These are phyloP conservation scores for Psilocybe cubensis DNA, from an alignment of 768 basidiomycete genomes.

Conservation along the genomic window DNA sequence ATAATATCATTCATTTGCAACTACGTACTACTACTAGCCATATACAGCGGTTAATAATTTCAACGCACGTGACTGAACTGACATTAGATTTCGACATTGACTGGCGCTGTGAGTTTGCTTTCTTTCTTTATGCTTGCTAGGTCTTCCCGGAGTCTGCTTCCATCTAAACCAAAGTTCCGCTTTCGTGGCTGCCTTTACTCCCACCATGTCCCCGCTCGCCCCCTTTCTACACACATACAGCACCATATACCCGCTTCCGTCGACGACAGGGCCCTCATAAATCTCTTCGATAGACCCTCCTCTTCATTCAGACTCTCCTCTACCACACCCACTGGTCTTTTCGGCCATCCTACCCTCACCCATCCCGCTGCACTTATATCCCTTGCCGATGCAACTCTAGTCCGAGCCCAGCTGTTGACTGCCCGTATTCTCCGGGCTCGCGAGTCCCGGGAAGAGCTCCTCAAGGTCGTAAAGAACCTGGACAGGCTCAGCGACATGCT, in stretches of 20 bases:
- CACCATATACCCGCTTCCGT: conserved; percentile 58
- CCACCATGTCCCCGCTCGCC: conserved; percentile 27
- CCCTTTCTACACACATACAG: conserved; percentile 43
- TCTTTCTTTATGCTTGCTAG: conserved; percentile 43
- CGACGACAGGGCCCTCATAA: conserved; percentile 68
- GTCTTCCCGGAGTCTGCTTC: conserved; percentile 44
- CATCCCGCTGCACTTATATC: conserved; percentile 69
- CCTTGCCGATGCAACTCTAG: conserved; percentile 78
- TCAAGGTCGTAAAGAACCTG: conserved; percentile 91
- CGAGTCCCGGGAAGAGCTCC: conserved; percentile 73
- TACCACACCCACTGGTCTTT: conserved; percentile 74
- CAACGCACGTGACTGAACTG: too few relatives aligned
- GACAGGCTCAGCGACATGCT: conserved; percentile 96
- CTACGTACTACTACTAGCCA: conserved; percentile 13
- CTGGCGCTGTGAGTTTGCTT: neutral
- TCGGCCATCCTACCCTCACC: conserved; percentile 76
- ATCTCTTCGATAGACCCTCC: conserved; percentile 73
- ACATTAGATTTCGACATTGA: neutral
- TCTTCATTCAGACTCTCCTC: conserved; percentile 40
- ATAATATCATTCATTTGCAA: conserved; percentile 20
- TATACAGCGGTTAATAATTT: conserved; percentile 22
- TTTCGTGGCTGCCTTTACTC: conserved; percentile 48
- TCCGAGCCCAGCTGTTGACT: conserved; percentile 82
- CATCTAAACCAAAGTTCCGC: conserved; percentile 35
- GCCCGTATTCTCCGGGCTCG: conserved; percentile 78